Base-by-base conservation (phyloP, 2,329 filamentous ascomycete genomes). In the Aspergillus amoenus region DNA sequence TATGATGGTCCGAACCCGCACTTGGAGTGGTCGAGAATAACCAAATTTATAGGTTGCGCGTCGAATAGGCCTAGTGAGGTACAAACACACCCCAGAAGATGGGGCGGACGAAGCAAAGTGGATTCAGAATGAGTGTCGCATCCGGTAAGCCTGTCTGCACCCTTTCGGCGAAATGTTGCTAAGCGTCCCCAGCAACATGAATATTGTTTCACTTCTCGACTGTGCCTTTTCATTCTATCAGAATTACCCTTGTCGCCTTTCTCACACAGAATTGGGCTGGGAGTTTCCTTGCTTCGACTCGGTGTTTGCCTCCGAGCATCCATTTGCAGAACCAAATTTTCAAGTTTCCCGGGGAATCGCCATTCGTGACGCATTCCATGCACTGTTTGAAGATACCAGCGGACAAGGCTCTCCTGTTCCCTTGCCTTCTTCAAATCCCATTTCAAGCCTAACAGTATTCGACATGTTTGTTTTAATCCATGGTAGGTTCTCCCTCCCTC, bases 391-490 rank as follows among this genome's bases (percentile, higher is more conserved):
- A 12, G 67, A 69, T 2, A 43, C 61, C 4, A 46, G 59, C 27
- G 56, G 57, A 15, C 54, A 61, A 15, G 66, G 61, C 30, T 9
- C 41, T 40, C 7, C 56, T 27, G 51, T 58, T n/a, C 15, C 47
- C 1, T 34, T 39, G 5, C 11, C 46, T 1, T 32, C 39, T 4
- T 53, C 62, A 6, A 40, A 55, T 8, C 58, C 50, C n/a, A 52
- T 63, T 2, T 59, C 69, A 27, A 57, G 65, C 5, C 59, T 76
- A 6, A 76, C 69, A 1, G 64, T 73, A 8, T 57, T 76, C 15
- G 75, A 78, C 46, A 75, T 76, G 68, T 78, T 76, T 55, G 71
- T 76, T 21, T 54, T 77, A n/a, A 76, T 78, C 40, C 75, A 78
- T 55, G 60, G 75, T 77, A 70, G 42, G 70, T 61, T 22, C 27